Conservation (phyloP, 345 rosid genomes). For the Eucalyptus cloeziana region DNA sequence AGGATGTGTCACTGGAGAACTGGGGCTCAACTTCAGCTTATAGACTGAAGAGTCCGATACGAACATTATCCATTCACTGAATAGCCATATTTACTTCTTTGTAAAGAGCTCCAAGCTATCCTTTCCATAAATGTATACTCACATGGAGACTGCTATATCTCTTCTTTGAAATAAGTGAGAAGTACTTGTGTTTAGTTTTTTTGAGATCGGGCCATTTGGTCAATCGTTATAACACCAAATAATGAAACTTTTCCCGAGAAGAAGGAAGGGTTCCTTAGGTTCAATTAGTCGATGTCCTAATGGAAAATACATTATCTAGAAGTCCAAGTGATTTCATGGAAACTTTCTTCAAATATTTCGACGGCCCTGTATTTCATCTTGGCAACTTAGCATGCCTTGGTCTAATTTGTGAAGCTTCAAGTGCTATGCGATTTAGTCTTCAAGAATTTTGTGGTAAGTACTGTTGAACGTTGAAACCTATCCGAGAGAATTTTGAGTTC, state of each 20-base stretch:
- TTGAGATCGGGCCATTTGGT: not conserved
- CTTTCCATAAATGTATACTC: not conserved
- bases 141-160: not conserved
- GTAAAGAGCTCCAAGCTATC: not conserved
- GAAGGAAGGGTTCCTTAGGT: not conserved
- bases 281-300: not conserved
- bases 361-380: not conserved
- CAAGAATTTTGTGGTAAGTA: not conserved
- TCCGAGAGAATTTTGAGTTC: not conserved
- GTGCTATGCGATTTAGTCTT: not conserved
- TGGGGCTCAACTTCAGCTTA: not conserved
- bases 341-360: not conserved
- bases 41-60: not conserved
- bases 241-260: not conserved
- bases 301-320: not conserved
- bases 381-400: not conserved
- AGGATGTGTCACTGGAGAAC: not conserved
- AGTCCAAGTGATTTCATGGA: not conserved
- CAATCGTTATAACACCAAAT: not conserved
- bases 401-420: not conserved
- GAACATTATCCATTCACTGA: not conserved
- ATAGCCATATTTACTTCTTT: not conserved
- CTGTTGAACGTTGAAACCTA: not conserved
- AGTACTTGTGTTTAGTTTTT: not conserved
- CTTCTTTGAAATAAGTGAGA: not conserved